Evolutionary conservation across 2,329 filamentous ascomycete species (phyloP), one percentile per base, ranked within the genome.

Genomic region (Fusarium phyllophilum): DNA sequence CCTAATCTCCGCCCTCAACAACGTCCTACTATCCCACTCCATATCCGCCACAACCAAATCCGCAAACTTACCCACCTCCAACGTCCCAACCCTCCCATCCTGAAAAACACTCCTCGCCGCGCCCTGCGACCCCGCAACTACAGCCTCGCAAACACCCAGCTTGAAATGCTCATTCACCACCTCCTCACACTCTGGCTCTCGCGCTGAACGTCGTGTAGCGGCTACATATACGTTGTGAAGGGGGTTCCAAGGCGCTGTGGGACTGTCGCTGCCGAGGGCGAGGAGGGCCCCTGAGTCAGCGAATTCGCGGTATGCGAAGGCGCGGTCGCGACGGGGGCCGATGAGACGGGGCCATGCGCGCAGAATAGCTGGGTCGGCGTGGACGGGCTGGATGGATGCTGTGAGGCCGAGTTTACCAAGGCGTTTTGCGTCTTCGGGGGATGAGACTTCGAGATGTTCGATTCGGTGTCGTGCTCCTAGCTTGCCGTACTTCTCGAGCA

Each of bases 271-370:
- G 0, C 89, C 89, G 13, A 90, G 82, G 0, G 89, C 88, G 6
- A 91, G 80, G 5, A 83, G 78, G 0, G 89, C 87, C 9, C 88
- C 88, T 5, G 82, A 81, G 65, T 88, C 86, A 24, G 84, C 83
- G 36, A 91, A 90, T 55, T 91, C 89, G 26, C 85, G 85, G 80
- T 92, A 91, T 4, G 90, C 88, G 75, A 91, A 91, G 0, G 89
- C 89, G 24, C 89, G 84, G 54, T 82, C 83, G 76, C 89, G 86
- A 4, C 89, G 84, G 54, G 87, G 70, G 1, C 89, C 89, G 17
- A 92, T 81, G 17, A 91, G 83, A 5, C 82, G 79, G 0, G 89
- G 88, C 89, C 89, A 91, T 1, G 88, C 89, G 29, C 85, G 83
- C 6, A 91, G 82, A 58, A 91, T 90, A 0, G 89, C 87, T 8